Evolutionary conservation across 495 filamentous ascomycete species (phyloP).

Genomic region (Paragyromitra xinjiangensis): DNA sequence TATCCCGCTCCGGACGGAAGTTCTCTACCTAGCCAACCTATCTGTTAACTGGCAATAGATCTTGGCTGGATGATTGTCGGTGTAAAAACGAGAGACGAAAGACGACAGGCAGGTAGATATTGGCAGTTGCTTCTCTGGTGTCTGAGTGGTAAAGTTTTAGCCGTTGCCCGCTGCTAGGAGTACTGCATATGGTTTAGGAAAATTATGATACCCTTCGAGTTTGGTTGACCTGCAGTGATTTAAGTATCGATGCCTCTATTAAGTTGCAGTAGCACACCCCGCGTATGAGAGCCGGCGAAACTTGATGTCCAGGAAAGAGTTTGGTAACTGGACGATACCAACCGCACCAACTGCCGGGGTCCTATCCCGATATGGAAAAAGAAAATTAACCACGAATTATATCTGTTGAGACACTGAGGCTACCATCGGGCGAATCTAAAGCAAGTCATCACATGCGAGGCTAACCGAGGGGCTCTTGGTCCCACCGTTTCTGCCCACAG

Average conservation of each 20-base stretch:
- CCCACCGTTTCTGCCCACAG: not conserved
- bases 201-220: not conserved
- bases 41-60: not conserved
- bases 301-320: no score
- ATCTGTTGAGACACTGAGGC: no score
- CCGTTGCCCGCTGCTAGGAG: not conserved
- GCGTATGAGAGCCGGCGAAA: no score
- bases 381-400: no score
- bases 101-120: not conserved
- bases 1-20: not conserved
- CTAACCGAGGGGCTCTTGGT: not conserved
- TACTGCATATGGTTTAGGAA: not conserved
- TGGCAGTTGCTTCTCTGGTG: not conserved
- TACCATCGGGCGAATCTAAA: no score
- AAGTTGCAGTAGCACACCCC: no score
- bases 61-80: not conserved
- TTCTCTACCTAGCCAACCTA: not conserved
- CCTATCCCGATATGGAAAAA: no score
- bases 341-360: no score
- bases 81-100: not conserved
- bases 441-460: no score
- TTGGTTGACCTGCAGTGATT: not conserved
- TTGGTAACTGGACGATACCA: no score
- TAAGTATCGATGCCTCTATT: no score
- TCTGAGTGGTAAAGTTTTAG: not conserved